Evolutionary conservation across 2,329 filamentous ascomycete species (phyloP).

Genomic region (Colletotrichum endophyticum): DNA sequence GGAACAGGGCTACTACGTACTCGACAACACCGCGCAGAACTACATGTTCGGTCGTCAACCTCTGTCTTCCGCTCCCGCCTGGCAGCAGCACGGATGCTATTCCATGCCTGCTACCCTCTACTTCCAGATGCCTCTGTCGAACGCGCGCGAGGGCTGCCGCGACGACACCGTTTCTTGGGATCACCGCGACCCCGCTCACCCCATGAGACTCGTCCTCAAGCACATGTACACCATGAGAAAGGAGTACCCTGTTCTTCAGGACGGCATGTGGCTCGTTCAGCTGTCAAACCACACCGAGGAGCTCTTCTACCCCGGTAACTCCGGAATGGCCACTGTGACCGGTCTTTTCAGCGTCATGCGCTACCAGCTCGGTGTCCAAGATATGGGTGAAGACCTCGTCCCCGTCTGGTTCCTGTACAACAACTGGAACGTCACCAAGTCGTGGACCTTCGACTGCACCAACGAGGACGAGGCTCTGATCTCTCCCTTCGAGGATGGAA

Average conservation of each 20-base stretch:
- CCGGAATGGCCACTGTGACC: slow-evolving; percentile 56
- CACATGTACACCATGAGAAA: slow-evolving; percentile 65
- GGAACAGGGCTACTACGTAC: slow-evolving; percentile 67
- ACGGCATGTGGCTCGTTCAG: slow-evolving; percentile 60
- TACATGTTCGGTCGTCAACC: slow-evolving; percentile 70
- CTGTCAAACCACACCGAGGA: slow-evolving; percentile 59
- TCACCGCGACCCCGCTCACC: slow-evolving; percentile 66
- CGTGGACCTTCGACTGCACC: slow-evolving; percentile 62
- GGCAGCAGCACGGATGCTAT: slow-evolving; percentile 71
- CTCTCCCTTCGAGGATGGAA: slow-evolving; percentile 59
- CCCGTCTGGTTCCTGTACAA: slow-evolving; percentile 60
- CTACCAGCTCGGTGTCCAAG: slow-evolving; percentile 40
- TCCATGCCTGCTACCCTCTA: slow-evolving; percentile 60
- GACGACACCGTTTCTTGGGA: slow-evolving; percentile 64
- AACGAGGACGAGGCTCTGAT: slow-evolving; percentile 52
- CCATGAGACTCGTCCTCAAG: slow-evolving; percentile 65
- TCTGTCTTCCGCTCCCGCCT: slow-evolving; percentile 65
- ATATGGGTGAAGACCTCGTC: slow-evolving; percentile 50
- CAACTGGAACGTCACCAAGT: slow-evolving; percentile 51
- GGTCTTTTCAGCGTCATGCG: slow-evolving; percentile 66
- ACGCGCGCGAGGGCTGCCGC: slow-evolving; percentile 57
- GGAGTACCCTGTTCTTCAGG: slow-evolving; percentile 63
- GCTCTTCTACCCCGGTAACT: slow-evolving; percentile 54
- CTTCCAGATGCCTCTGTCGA: slow-evolving; percentile 60
- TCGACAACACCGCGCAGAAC: slow-evolving; percentile 68